Conservation (phyloP, 371 early-diverging fungal species). For the Cladochytrium tenue region DNA sequence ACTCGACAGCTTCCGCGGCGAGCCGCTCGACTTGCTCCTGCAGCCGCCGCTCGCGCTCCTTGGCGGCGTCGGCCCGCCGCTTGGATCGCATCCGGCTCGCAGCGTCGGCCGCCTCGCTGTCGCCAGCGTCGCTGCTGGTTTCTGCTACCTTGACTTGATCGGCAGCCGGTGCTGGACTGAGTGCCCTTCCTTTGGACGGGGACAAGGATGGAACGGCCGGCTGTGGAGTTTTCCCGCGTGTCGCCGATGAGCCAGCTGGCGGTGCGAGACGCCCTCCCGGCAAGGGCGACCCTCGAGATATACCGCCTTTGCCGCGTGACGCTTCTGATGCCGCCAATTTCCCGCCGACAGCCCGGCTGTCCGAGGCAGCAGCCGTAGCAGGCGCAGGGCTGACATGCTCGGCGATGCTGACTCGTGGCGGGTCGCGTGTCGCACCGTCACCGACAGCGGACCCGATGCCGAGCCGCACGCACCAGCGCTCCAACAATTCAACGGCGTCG, state of each 20-base stretch:
- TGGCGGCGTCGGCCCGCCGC: neutral
- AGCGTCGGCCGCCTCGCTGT: neutral
- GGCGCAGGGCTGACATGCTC: neutral
- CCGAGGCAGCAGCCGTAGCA: slow-evolving; percentile 1
- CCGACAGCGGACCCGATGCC: neutral
- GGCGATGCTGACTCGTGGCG: neutral
- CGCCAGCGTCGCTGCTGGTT: neutral
- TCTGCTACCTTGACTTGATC: neutral
- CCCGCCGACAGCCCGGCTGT: neutral
- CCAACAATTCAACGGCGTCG: slow-evolving; percentile 37
- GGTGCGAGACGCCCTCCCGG: neutral
- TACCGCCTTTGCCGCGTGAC: neutral
- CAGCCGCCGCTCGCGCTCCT: neutral
- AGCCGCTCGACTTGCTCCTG: slow-evolving; percentile 1
- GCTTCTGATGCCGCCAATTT: neutral
- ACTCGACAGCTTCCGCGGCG: slow-evolving; percentile 17
- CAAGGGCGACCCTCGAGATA: no score
- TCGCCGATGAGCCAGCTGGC: neutral
- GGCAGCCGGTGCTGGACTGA: slow-evolving; percentile 5
- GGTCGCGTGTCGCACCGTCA: neutral
- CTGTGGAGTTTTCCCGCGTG: no score
- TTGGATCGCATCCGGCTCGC: neutral
- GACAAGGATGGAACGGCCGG: no score
- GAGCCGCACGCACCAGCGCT: slow-evolving; percentile 25
- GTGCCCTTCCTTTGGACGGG: neutral